phyloP scores from a whole-genome alignment of 129 eudicot genomes.

The Centrapalus pauciflorus region DNA sequence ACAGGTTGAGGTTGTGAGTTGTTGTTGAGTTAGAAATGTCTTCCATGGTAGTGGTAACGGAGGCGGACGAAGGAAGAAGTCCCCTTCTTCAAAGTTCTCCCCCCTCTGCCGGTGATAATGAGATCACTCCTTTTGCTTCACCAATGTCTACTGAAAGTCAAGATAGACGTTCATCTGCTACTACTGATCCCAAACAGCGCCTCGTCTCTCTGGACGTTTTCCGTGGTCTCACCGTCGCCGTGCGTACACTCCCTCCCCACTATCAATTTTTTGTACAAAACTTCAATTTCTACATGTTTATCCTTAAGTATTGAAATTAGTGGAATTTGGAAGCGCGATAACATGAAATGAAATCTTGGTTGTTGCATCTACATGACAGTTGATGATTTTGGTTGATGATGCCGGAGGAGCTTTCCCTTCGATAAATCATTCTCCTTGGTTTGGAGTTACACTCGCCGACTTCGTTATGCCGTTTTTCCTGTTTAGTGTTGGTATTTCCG shows the following conservation, averaged over 20 bases:
- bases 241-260: conserved; percentile 18
- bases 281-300: background rate
- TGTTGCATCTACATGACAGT: conserved; percentile 31
- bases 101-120: conserved; percentile 17
- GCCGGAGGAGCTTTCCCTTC: conserved; percentile 88
- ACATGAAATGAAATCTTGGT: background rate
- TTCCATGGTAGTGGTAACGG: conserved; percentile 35
- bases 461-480: conserved; percentile 94
- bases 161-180: conserved; percentile 16
- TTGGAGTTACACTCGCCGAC: conserved; percentile 87
- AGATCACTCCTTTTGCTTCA: conserved; percentile 25
- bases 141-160: conserved; percentile 21
- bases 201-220: conserved; percentile 83
- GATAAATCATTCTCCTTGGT: conserved; percentile 93
- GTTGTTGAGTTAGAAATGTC: no score
- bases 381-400: conserved; percentile 94
- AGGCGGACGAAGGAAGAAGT: conserved; percentile 36
- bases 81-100: conserved; percentile 41
- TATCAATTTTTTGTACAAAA: background rate
- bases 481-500: conserved; percentile 78
- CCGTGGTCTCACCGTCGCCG: conserved; percentile 78
- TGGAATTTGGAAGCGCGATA: background rate
- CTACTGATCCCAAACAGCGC: conserved; percentile 40
- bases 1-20: no score
- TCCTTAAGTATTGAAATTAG: background rate